Base-by-base conservation (phyloP, 2,329 filamentous ascomycete species). In the Lecanicillium sp. region DNA sequence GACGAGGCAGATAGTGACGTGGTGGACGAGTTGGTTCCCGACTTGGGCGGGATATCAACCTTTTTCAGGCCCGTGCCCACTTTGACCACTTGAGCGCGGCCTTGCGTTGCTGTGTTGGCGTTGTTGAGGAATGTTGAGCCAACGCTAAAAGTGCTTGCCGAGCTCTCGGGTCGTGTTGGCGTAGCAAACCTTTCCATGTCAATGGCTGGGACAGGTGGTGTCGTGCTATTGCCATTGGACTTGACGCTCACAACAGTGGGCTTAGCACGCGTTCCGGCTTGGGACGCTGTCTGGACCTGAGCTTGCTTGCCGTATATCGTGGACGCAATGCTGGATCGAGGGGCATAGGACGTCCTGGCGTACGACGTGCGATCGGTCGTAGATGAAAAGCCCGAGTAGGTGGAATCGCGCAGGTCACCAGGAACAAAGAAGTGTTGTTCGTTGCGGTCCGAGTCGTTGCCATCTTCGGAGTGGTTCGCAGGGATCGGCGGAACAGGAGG, bases 401-500 rank as follows among this genome's bases (percentile, higher is more conserved):
- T 90, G 6, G 88, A 95, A 62, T 94, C 87, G 48, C 90, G 83
- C 33, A 95, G 72, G 54, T 95, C 87, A 43, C 83, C 83, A 9
- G 89, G 89, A 50, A 94, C 83, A 60, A 95, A 95, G 71, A 94
- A 95, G 56, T 94, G 85, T 11, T 25, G 22, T 6, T 25, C 22
- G 22, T 25, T 25, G 22, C 22, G 22, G 54, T 92, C 85, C 44
- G 94, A 86, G 43, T 84, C 74, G 40, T 74, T 73, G 45, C 71
- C 70, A 2, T 78, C 78, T 33, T 73, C 70, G 22, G 35, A 35
- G 29, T 51, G 47, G 43, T 48, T 51, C 33, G 51, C 51, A 33
- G 92, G 90, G 45, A 96, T 87, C 13, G 90, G 88, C 30, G 92
- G 92, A 4, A 98, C 89, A 0, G 90, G 90, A n/a, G 89, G 88